A percentile compares a stretch with the other conserved stretches of the same genome.
phyloP scores from a whole-genome alignment of 2,329 filamentous ascomycete species.

The Fusarium nematophilum region DNA sequence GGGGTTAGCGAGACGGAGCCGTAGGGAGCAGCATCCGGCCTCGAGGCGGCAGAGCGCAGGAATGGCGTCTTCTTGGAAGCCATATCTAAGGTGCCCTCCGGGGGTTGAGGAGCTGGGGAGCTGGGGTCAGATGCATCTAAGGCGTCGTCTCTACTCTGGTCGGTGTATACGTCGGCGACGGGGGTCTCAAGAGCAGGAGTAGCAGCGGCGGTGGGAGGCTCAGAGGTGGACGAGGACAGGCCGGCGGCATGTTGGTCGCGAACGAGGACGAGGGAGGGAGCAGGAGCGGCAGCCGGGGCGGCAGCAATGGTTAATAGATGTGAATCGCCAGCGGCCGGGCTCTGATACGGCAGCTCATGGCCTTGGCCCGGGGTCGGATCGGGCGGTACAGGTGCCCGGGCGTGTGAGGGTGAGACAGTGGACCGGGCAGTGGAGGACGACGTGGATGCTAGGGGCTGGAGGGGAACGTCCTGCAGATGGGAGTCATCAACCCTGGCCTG shows the following conservation, averaged over 20 bases:
- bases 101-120: conserved; percentile 25
- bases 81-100: conserved; percentile 45
- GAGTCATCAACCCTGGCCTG: conserved; percentile 44
- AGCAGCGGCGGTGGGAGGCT: conserved; percentile 20
- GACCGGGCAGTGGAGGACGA: conserved; percentile 42
- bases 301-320: conserved; percentile 39
- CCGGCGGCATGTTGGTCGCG: conserved; percentile 28
- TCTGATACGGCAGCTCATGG: conserved; percentile 43
- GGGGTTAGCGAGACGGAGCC: conserved; percentile 53
- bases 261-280: conserved; percentile 19
- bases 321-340: conserved; percentile 38
- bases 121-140: conserved; percentile 44
- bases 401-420: conserved; percentile 43
- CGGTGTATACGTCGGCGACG: conserved; percentile 5
- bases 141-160: conserved; percentile 23
- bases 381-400: conserved; percentile 30
- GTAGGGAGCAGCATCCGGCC: conserved; percentile 49
- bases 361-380: conserved; percentile 35
- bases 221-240: conserved; percentile 12
- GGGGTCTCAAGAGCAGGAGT: conserved; percentile 1
- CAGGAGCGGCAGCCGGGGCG: conserved; percentile 17
- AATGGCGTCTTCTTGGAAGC: conserved; percentile 52
- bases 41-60: conserved; percentile 46
- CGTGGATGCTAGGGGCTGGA: conserved; percentile 47
- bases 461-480: conserved; percentile 46